These are phyloP conservation scores for Artemisia argyi DNA, from an alignment of 129 eudicot species.

Conservation along the genomic window DNA sequence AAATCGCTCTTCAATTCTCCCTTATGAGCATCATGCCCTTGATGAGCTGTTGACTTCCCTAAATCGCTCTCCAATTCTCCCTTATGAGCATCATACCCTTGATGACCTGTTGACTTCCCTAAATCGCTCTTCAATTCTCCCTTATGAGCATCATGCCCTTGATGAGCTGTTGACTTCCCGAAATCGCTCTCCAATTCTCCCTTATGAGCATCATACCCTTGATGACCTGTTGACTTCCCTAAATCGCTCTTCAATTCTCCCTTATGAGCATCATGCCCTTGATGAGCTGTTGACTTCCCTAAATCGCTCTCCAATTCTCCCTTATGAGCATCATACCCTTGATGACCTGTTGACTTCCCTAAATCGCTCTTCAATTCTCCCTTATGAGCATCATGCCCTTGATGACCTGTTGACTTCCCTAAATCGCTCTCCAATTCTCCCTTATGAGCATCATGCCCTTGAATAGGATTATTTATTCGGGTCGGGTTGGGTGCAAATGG, in stretches of 20 bases:
- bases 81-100: no score
- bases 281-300: no score
- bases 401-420: slow-evolving; percentile 29
- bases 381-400: slow-evolving; percentile 53
- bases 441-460: background rate
- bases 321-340: no score
- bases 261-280: slow-evolving; percentile 26
- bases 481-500: slow-evolving; percentile 27
- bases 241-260: slow-evolving; percentile 23
- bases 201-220: no score
- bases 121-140: slow-evolving; percentile 10
- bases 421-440: slow-evolving; percentile 20
- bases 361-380: slow-evolving; percentile 4
- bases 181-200: no score
- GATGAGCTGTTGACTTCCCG: no score
- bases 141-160: slow-evolving; percentile 23
- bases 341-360: slow-evolving; percentile 25
- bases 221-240: slow-evolving; percentile 35
- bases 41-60: no score
- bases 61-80: no score
- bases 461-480: slow-evolving; percentile 4
- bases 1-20: no score
- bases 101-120: no score
- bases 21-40: no score
- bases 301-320: no score